Evolutionary conservation across 2,329 filamentous ascomycete genomes (phyloP), one percentile per base, ranked within the genome.

Genomic region (Botryotinia calthae): DNA sequence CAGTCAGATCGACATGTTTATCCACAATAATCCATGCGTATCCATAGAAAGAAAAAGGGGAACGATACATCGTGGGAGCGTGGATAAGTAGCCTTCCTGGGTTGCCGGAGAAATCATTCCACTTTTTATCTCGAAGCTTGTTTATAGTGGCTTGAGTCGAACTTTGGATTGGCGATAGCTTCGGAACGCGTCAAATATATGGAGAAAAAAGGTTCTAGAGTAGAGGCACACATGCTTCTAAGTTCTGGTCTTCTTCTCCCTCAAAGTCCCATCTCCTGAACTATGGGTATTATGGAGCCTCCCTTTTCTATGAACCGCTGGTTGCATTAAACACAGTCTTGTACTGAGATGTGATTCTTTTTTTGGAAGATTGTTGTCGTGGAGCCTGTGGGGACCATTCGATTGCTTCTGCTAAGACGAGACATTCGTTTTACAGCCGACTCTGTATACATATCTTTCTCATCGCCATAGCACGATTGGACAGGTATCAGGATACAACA

Each of bases 151-250:
- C 40, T 20, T 18, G 16, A 59, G 61, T 48, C n/a, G 59, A 64
- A 28, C 28, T 46, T 28, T 28, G 22, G 28, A 25, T 12, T 28
- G 37, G 25, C 37, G 28, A 42, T 48, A 25, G 42, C 62, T 65
- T 65, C 14, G 22, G 62, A 65, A 65, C 42, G 42, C 62, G 62
- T 65, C 42, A 48, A 65, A 65, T 65, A 65, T 65, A 65, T 65
- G 62, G 62, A 48, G 62, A 48, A 65, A 34, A 65, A 48, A 48
- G 42, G 42, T 48, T 65, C 62, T 65, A 65, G 62, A 65, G 28
- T 65, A 65, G 42, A 65, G 42, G 34, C n/a, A 31, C 61, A 6
- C n/a, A 44, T 42, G 61, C 61, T 63, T 63, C 48, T 54, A 54
- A 54, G 25, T n/a, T 54, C n/a, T 63, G 61, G 44, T 63, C 61